Evolutionary conservation across 352 stramenopile species (phyloP).

Genomic region (Lagenidium giganteum): DNA sequence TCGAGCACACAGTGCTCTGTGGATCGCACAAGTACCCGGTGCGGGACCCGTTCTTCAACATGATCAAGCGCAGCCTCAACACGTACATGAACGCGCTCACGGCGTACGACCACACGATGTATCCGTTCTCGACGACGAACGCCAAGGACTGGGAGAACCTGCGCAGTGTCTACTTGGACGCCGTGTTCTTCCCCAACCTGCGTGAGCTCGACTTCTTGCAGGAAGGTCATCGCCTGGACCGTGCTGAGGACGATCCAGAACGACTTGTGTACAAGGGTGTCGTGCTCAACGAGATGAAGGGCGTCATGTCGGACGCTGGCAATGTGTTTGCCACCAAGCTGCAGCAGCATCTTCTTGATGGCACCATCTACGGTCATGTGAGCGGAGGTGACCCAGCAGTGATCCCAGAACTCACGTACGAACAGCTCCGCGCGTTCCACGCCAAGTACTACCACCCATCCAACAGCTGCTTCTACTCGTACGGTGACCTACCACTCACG

Average conservation of each 20-base stretch:
- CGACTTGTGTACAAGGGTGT: constrained; percentile 90
- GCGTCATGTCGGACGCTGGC: constrained; percentile 94
- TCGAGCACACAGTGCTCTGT: constrained; percentile 95
- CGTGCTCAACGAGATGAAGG: constrained; percentile 99
- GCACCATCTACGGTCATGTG: constrained; percentile 80
- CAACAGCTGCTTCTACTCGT: constrained; percentile 88
- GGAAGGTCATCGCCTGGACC: constrained; percentile 73
- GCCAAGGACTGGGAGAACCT: constrained; percentile 97
- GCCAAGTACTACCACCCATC: constrained; percentile 83
- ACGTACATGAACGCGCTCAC: constrained; percentile 99
- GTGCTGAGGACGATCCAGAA: constrained; percentile 32
- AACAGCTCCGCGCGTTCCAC: constrained; percentile 78
- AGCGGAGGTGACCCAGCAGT: constrained; percentile 66
- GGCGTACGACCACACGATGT: constrained; percentile 98
- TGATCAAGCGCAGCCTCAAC: constrained; percentile 97
- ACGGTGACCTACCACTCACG: constrained; percentile 78
- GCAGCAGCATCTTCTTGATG: constrained; percentile 90
- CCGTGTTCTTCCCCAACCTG: constrained; percentile 94
- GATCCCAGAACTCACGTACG: constrained; percentile 76
- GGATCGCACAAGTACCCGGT: constrained; percentile 96
- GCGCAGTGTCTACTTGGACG: constrained; percentile 96
- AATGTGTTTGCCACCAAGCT: constrained; percentile 88
- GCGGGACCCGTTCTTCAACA: constrained; percentile 99
- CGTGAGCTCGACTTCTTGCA: constrained; percentile 70
- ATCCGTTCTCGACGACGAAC: constrained; percentile 98